phyloP scores from a whole-genome alignment of 1,139 yeast species.

The Williopsis jadinii region DNA sequence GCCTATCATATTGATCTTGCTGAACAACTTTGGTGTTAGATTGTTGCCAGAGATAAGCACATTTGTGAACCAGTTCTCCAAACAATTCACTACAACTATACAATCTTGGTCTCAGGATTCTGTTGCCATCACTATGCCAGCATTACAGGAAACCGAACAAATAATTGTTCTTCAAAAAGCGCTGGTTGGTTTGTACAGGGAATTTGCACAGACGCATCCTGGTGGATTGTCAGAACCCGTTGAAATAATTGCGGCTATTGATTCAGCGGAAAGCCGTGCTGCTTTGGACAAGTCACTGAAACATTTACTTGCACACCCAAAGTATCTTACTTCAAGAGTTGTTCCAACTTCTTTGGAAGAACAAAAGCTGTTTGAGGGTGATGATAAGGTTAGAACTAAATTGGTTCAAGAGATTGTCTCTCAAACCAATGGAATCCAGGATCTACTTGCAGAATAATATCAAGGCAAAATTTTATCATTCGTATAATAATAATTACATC shows the following conservation, averaged over 20 bases:
- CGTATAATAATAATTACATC: not conserved
- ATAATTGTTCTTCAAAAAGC: constrained; percentile 60
- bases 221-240: constrained; percentile 20
- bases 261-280: constrained; percentile 46
- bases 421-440: constrained; percentile 51
- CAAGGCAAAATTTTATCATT: not conserved
- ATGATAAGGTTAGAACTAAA: constrained; percentile 26
- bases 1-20: constrained; percentile 54
- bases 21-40: constrained; percentile 57
- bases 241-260: constrained; percentile 54
- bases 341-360: constrained; percentile 61
- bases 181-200: constrained; percentile 41
- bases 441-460: constrained; percentile 26
- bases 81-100: constrained; percentile 59
- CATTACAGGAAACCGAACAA: constrained; percentile 74
- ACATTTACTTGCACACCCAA: constrained; percentile 79
- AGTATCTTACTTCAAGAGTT: constrained; percentile 66
- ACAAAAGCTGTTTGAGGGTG: constrained; percentile 46
- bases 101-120: constrained; percentile 65
- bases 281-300: constrained; percentile 53
- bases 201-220: constrained; percentile 27
- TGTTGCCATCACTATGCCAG: constrained; percentile 54
- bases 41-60: constrained; percentile 60
- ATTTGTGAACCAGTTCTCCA: constrained; percentile 56
- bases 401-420: constrained; percentile 45